phyloP scores from a whole-genome alignment of 1,139 yeast species.

The Kodamaea suecica region DNA sequence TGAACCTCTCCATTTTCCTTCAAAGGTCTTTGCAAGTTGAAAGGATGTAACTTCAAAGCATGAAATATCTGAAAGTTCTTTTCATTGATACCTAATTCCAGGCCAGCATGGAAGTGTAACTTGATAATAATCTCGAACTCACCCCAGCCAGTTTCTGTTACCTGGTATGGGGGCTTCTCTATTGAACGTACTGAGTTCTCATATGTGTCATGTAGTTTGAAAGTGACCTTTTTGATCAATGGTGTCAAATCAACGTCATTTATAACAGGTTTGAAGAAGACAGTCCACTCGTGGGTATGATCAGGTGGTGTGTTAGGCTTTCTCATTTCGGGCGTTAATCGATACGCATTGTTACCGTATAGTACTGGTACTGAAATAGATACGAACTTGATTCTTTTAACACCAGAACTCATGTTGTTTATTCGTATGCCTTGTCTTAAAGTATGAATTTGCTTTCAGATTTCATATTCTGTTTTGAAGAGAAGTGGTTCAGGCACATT shows the following conservation, averaged over 20 bases:
- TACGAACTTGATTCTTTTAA: conserved; percentile 55
- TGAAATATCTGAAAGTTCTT: conserved; percentile 85
- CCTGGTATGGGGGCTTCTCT: conserved; percentile 89
- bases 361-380: conserved; percentile 81
- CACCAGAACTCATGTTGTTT: conserved; percentile 21
- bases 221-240: conserved; percentile 84
- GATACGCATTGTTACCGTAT: conserved; percentile 84
- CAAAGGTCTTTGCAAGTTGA: conserved; percentile 47
- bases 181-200: conserved; percentile 78
- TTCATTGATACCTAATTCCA: conserved; percentile 64
- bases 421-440: too few species aligned
- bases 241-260: conserved; percentile 76
- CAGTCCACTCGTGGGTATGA: conserved; percentile 96
- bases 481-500: too few species aligned
- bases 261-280: conserved; percentile 80
- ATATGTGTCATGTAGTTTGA: conserved; percentile 93
- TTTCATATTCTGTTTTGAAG: too few species aligned
- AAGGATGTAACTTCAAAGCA: conserved; percentile 89
- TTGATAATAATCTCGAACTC: conserved; percentile 92
- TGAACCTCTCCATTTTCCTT: conserved; percentile 50
- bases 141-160: conserved; percentile 99
- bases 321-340: conserved; percentile 56
- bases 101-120: conserved; percentile 78
- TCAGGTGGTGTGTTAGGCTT: conserved; percentile 78
- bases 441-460: too few species aligned